Conservation (phyloP, 228 moss, liverwort and hornwort genomes). For the Sphagnum fallax region DNA sequence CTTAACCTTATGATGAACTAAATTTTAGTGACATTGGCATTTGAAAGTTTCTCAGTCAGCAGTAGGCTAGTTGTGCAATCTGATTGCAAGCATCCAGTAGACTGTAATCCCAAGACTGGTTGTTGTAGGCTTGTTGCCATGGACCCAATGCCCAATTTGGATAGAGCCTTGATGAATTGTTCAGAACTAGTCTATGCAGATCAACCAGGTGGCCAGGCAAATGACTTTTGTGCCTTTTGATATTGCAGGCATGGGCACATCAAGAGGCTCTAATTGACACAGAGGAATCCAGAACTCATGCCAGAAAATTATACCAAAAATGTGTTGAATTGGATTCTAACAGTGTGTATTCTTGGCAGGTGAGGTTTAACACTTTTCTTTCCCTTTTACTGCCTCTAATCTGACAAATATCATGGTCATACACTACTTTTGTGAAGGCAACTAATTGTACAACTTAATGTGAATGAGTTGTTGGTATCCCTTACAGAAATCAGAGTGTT, state of each 20-base stretch:
- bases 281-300: slow-evolving; percentile 38
- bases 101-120: no score
- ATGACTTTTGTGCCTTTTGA: background rate
- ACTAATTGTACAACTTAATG: no score
- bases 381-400: no score
- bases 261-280: slow-evolving; percentile 63
- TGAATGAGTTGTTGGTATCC: background rate
- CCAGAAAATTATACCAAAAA: slow-evolving; percentile 62
- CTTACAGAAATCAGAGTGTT: background rate
- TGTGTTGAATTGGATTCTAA: slow-evolving; percentile 66
- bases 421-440: no score
- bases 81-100: background rate
- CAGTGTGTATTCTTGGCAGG: slow-evolving; percentile 85
- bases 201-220: background rate
- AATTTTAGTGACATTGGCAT: background rate
- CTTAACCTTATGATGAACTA: background rate
- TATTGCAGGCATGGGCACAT: slow-evolving; percentile 76
- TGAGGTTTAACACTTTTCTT: slow-evolving; percentile 9
- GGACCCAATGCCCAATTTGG: no score
- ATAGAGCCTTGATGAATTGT: background rate
- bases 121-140: no score
- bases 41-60: background rate
- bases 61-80: background rate
- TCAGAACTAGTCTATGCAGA: background rate
- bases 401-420: no score